Evolutionary conservation across 2,329 filamentous ascomycete species (phyloP).

Genomic region (Massarina eburnea): DNA sequence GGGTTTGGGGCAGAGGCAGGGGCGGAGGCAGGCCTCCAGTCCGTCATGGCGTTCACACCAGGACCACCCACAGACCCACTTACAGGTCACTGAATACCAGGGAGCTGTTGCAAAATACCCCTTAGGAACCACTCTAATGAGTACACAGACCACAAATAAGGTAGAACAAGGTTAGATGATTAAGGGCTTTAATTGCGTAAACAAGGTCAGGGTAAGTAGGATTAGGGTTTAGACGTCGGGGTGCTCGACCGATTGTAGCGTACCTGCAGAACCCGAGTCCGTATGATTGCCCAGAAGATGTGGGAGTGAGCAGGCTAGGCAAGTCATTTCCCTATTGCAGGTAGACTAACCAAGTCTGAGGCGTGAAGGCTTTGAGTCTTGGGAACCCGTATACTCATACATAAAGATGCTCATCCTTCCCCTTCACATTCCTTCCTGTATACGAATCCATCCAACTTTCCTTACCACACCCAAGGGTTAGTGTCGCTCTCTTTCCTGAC

Average conservation of each 20-base stretch:
- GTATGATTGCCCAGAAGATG: neutral
- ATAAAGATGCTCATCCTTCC: neutral
- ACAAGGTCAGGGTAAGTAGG: neutral
- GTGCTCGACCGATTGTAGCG: neutral
- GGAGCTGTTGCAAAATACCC: neutral
- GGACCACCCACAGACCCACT: neutral
- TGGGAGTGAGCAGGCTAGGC: neutral
- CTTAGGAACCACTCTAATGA: too few relatives aligned
- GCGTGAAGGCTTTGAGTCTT: neutral
- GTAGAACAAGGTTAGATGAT: too few relatives aligned
- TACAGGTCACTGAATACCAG: neutral
- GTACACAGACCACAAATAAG: too few relatives aligned
- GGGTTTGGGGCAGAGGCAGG: neutral
- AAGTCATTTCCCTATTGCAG: neutral
- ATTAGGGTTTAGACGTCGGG: neutral
- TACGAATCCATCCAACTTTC: neutral
- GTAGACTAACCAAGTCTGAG: neutral
- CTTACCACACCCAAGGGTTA: neutral
- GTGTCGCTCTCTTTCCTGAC: conserved; percentile 1
- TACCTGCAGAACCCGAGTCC: neutral
- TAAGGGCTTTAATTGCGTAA: too few relatives aligned
- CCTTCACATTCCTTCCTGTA: neutral
- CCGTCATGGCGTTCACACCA: conserved; percentile 1
- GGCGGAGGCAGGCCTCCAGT: too few relatives aligned
- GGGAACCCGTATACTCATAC: neutral